phyloP scores from a whole-genome alignment of 73 alveolate genomes.

The Stentor coeruleus region DNA sequence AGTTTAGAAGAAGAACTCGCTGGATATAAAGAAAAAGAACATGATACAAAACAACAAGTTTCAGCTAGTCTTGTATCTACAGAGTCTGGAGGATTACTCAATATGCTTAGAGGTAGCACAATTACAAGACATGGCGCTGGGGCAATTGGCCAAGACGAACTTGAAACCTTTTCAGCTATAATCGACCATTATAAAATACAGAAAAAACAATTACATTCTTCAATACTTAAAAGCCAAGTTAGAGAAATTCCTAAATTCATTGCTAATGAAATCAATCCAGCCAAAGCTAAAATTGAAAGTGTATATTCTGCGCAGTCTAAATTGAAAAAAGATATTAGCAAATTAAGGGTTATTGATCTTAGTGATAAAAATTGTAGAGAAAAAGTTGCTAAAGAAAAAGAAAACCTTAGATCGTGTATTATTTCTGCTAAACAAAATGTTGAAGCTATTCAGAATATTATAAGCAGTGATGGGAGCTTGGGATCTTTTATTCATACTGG shows the following conservation, averaged over 20 bases:
- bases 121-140: conserved; percentile 19
- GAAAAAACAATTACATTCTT: background rate
- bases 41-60: background rate
- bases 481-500: conserved; percentile 5
- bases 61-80: background rate
- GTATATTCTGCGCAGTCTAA: background rate
- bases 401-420: background rate
- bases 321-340: conserved; percentile 14
- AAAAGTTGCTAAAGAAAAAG: background rate
- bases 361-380: background rate
- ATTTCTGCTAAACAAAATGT: background rate
- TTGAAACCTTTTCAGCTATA: conserved; percentile 8
- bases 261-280: background rate
- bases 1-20: conserved; percentile 7
- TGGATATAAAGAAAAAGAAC: background rate
- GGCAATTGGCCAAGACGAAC: background rate
- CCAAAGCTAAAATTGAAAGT: background rate
- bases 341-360: background rate
- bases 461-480: background rate
- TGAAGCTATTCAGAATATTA: background rate
- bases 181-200: conserved; percentile 13
- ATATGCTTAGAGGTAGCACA: conserved; percentile 13
- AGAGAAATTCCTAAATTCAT: background rate
- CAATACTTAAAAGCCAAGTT: background rate
- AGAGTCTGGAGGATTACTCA: conserved; percentile 16